phyloP scores from a whole-genome alignment of 306 rosid species.

The Amphicarpaea edgeworthii region DNA sequence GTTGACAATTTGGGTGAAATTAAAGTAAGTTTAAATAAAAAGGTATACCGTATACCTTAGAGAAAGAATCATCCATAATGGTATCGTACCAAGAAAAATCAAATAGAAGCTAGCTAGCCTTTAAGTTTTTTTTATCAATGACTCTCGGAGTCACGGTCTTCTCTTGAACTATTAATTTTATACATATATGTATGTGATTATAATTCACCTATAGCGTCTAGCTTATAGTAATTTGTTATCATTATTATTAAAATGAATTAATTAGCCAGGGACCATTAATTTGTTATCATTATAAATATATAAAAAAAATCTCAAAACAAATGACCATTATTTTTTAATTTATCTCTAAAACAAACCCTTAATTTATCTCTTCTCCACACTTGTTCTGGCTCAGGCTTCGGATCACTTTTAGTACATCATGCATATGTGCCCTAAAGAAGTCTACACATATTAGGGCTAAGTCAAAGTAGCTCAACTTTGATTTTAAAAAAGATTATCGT shows the following conservation, averaged over 20 bases:
- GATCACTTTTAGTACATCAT: slow-evolving; percentile 22
- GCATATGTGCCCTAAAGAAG: slow-evolving; percentile 42
- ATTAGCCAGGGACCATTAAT: too few relatives aligned
- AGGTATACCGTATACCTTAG: neutral
- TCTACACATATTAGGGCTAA: slow-evolving; percentile 6
- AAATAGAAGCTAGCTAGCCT: neutral
- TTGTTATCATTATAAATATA: neutral
- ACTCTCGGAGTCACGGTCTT: neutral
- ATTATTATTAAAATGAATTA: too few relatives aligned
- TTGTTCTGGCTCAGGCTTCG: neutral
- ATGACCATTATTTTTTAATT: neutral
- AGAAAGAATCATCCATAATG: neutral
- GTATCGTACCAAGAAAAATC: neutral
- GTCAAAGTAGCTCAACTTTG: slow-evolving; percentile 22
- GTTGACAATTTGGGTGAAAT: neutral
- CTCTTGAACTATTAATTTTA: neutral
- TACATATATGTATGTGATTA: neutral
- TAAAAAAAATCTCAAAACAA: neutral
- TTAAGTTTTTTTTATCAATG: neutral
- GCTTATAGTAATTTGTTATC: neutral
- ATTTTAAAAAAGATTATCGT: neutral
- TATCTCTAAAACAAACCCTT: neutral
- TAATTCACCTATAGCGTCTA: slow-evolving; percentile 1
- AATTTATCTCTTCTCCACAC: slow-evolving; percentile 13
- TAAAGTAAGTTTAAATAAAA: neutral